phyloP scores from a whole-genome alignment of 164 flowering plant species.

The Protea cynaroides region DNA sequence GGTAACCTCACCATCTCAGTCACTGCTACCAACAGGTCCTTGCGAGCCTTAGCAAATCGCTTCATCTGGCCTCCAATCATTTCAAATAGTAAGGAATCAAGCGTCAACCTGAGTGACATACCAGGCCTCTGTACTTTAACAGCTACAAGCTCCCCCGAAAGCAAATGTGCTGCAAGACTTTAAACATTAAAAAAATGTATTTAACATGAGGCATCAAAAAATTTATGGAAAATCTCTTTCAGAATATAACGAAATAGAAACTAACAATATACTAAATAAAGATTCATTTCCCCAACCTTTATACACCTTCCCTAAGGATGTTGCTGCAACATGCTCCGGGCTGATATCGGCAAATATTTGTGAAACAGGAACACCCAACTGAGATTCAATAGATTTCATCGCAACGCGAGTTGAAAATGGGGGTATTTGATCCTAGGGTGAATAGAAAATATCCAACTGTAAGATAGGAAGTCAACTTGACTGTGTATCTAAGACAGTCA shows the following conservation, averaged over 20 bases:
- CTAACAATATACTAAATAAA: too few relatives aligned
- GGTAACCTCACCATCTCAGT: conserved; percentile 74
- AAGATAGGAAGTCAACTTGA: too few relatives aligned
- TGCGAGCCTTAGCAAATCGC: conserved; percentile 89
- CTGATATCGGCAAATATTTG: too few relatives aligned
- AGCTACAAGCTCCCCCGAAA: conserved; percentile 95
- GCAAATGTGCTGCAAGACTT: conserved; percentile 91
- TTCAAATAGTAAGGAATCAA: too few relatives aligned
- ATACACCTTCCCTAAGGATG: too few relatives aligned
- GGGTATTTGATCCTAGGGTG: conserved; percentile 84
- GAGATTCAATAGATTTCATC: conserved; percentile 67
- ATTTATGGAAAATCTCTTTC: not conserved
- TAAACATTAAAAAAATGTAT: too few relatives aligned
- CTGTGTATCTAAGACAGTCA: not conserved
- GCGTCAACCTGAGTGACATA: too few relatives aligned
- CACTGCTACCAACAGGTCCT: conserved; percentile 86
- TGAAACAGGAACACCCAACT: too few relatives aligned
- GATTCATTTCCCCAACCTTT: too few relatives aligned
- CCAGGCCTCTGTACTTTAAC: conserved; percentile 99
- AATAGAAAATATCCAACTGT: conserved; percentile 2
- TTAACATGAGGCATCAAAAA: conserved; percentile 12
- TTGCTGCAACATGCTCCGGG: too few relatives aligned
- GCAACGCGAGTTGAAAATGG: conserved; percentile 79
- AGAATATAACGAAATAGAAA: not conserved
- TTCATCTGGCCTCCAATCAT: too few relatives aligned